These are phyloP conservation scores for Breviolum minutum DNA, from an alignment of 73 alveolate genomes.

Conservation along the genomic window DNA sequence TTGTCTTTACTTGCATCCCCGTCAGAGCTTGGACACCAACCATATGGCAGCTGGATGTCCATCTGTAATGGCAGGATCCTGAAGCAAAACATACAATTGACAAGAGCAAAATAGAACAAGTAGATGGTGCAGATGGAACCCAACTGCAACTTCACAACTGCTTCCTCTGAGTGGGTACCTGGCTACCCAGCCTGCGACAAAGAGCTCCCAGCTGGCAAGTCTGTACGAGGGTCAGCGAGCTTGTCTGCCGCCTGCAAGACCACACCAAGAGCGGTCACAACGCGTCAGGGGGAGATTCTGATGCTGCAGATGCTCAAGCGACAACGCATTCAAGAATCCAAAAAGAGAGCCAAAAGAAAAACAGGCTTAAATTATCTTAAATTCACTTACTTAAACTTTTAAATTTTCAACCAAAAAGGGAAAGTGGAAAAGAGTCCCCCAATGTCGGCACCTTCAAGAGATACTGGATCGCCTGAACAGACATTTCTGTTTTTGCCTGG, in stretches of 20 bases:
- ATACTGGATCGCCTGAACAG: slow-evolving; percentile 63
- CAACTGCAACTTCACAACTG: background rate
- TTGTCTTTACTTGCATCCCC: background rate
- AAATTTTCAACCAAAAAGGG: no score
- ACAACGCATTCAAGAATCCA: no score
- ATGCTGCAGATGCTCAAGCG: no score
- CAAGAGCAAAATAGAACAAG: background rate
- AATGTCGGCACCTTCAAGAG: slow-evolving; percentile 44
- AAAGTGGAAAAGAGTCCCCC: background rate
- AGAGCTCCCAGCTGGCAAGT: slow-evolving; percentile 71
- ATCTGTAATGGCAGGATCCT: slow-evolving; percentile 71
- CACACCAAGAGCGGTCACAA: background rate
- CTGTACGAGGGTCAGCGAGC: slow-evolving; percentile 66
- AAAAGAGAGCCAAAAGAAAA: no score
- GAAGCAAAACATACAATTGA: background rate
- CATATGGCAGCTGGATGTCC: slow-evolving; percentile 82
- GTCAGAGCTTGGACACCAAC: slow-evolving; percentile 34
- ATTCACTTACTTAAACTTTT: background rate
- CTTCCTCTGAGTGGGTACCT: background rate
- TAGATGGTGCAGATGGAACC: no score
- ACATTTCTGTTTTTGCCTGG: slow-evolving; percentile 66
- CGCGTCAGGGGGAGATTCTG: no score
- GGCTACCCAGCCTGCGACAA: slow-evolving; percentile 40
- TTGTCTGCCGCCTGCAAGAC: slow-evolving; percentile 42
- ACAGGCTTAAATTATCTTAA: background rate